Evolutionary conservation across 768 basidiomycete species (phyloP).

Genomic region (Artomyces pyxidatus): DNA sequence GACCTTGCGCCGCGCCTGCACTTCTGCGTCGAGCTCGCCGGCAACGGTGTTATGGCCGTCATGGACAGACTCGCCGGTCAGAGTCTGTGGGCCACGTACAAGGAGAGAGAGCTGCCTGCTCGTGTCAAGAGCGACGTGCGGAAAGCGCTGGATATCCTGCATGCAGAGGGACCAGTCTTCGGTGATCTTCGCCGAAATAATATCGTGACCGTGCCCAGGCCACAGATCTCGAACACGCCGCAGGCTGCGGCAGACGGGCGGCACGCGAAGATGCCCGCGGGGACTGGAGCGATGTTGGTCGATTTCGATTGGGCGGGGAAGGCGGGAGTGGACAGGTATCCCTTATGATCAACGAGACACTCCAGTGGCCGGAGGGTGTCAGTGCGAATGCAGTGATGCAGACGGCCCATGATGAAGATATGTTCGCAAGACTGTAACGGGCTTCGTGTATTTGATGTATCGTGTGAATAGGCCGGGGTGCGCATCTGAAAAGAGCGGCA

Average conservation of each 20-base stretch:
- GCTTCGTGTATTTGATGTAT: too few relatives aligned
- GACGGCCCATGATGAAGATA: too few relatives aligned
- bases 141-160: not conserved
- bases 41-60: not conserved
- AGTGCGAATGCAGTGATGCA: too few relatives aligned
- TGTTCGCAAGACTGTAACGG: too few relatives aligned
- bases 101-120: not conserved
- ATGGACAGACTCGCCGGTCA: not conserved
- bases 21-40: not conserved
- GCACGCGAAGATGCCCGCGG: not conserved
- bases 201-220: not conserved
- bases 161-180: not conserved
- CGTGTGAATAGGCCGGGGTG: too few relatives aligned
- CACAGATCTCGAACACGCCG: not conserved
- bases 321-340: not conserved
- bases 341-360: not conserved
- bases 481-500: too few relatives aligned
- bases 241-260: not conserved
- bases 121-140: not conserved
- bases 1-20: not conserved
- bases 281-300: not conserved
- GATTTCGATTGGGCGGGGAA: not conserved
- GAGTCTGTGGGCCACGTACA: not conserved
- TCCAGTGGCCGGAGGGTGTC: too few relatives aligned
- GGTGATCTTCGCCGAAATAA: not conserved